Conservation (phyloP, 2,329 filamentous ascomycete genomes). For the Graphilbum sp. region DNA sequence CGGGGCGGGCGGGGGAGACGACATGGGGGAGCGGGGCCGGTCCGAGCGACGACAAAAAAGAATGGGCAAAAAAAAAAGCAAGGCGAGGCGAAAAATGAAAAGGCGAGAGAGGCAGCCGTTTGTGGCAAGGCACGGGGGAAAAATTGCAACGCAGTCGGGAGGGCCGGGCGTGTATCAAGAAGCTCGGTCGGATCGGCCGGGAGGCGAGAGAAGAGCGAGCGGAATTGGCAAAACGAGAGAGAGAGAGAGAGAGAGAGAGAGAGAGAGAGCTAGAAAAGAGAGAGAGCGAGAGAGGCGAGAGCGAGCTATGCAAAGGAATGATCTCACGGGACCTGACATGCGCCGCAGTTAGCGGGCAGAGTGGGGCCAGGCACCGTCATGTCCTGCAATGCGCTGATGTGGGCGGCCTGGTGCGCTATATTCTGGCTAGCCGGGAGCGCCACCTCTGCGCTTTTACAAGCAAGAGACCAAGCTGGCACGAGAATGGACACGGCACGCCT, state of each 20-base stretch:
- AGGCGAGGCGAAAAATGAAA: neutral
- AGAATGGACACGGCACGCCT: slow-evolving; percentile 39
- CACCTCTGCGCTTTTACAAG: neutral
- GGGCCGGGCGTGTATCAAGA: too few species aligned
- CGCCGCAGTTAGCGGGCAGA: too few species aligned
- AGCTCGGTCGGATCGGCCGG: too few species aligned
- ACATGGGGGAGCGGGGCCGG: slow-evolving; percentile 26
- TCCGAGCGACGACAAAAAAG: too few species aligned
- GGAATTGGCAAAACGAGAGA: neutral
- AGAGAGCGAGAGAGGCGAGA: neutral
- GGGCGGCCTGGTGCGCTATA: too few species aligned
- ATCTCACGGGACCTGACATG: too few species aligned
- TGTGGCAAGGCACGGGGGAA: too few species aligned
- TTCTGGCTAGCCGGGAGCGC: too few species aligned
- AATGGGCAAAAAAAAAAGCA: neutral
- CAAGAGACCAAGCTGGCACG: neutral
- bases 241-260: neutral
- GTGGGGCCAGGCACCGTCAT: too few species aligned
- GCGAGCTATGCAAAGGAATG: neutral
- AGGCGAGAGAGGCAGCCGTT: too few species aligned
- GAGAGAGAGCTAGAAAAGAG: neutral
- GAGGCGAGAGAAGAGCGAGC: neutral
- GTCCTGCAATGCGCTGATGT: too few species aligned
- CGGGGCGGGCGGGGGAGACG: slow-evolving; percentile 34
- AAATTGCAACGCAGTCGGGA: too few species aligned